Evolutionary conservation across 176 grass and related monocot genomes (phyloP).

Genomic region (Triticum aestivum): IWGSC_CS_RefSeq_v2.1 NC_057803.1:656075686-656076185

Average conservation of each 20-base stretch:
- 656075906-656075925: slow-evolving; percentile 86
- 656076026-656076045: not conserved
- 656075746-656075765: too few species aligned
- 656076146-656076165: not conserved
- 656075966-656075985: slow-evolving; percentile 86
- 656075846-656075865: slow-evolving; percentile 22
- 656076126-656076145: not conserved
- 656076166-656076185: not conserved
- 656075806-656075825: not conserved
- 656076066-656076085: not conserved
- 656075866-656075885: not conserved
- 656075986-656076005: slow-evolving; percentile 93
- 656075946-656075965: slow-evolving; percentile 89
- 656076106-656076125: not conserved
- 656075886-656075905: slow-evolving; percentile 7
- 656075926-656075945: slow-evolving; percentile 75
- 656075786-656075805: too few species aligned
- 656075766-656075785: too few species aligned
- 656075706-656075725: slow-evolving; percentile 38
- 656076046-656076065: not conserved
- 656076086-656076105: not conserved
- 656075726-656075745: too few species aligned
- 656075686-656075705: slow-evolving; percentile 56
- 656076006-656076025: slow-evolving; percentile 49
- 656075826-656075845: not conserved